phyloP scores from a whole-genome alignment of 441 rosid species.

The Euphorbia celastroides region DNA sequence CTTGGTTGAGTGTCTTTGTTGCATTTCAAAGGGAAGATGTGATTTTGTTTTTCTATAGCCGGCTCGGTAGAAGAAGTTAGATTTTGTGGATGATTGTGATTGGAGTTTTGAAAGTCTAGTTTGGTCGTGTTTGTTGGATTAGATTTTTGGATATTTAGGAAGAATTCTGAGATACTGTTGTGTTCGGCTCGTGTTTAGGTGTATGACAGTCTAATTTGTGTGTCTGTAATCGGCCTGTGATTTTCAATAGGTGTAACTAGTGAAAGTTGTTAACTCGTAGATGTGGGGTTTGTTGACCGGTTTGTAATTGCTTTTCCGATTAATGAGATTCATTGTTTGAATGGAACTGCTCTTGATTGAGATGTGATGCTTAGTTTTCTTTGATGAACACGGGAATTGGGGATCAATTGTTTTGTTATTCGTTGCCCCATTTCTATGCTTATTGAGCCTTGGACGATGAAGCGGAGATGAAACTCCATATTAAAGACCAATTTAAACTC shows the following conservation, averaged over 20 bases:
- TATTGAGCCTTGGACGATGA: neutral
- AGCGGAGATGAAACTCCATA: neutral
- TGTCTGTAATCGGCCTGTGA: neutral
- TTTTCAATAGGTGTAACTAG: neutral
- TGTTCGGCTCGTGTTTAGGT: neutral
- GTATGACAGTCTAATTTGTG: neutral
- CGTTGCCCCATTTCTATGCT: too few relatives aligned
- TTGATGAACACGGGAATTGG: neutral
- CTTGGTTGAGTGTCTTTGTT: neutral
- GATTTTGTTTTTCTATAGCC: neutral
- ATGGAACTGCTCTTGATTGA: neutral
- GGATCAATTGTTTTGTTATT: neutral
- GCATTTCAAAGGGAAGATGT: neutral
- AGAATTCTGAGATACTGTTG: neutral
- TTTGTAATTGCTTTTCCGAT: neutral
- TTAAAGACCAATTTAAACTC: neutral
- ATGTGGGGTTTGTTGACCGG: neutral
- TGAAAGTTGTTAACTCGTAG: neutral
- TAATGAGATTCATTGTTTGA: neutral
- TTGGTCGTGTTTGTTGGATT: neutral
- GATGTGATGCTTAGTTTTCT: neutral
- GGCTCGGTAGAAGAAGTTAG: neutral
- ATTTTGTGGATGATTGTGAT: neutral
- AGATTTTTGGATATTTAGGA: neutral
- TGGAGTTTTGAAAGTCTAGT: neutral